Conservation (phyloP, 1,284 basidiomycete species). For the Cerioporus squamosus region DNA sequence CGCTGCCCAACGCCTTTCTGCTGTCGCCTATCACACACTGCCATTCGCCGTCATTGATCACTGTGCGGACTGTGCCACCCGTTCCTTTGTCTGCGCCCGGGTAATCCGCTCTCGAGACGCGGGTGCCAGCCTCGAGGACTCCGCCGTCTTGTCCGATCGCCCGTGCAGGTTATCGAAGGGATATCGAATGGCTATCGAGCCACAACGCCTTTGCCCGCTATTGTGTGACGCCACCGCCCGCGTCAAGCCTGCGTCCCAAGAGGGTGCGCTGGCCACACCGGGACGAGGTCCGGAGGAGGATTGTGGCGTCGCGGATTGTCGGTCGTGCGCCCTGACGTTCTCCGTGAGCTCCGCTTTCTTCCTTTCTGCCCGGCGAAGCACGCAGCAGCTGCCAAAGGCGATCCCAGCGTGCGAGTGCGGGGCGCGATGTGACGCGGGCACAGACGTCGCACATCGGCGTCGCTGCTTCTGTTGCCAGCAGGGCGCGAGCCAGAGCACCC, state of each 20-base stretch:
- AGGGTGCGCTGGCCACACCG: conserved; percentile 10
- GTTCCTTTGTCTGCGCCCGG: conserved; percentile 11
- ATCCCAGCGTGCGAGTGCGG: background rate
- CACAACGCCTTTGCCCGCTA: conserved; percentile 15
- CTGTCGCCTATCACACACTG: conserved; percentile 19
- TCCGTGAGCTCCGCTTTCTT: conserved; percentile 2
- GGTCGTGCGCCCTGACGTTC: background rate
- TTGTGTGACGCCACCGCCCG: conserved; percentile 12
- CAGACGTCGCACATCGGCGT: background rate
- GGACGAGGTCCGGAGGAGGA: conserved; percentile 5
- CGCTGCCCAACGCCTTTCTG: background rate
- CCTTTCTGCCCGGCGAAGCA: background rate
- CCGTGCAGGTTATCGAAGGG: conserved; percentile 4
- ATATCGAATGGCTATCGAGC: background rate
- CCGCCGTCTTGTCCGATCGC: background rate
- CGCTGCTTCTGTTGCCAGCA: background rate
- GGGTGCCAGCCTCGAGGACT: conserved; percentile 13
- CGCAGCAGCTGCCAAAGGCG: background rate
- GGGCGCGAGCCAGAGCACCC: background rate
- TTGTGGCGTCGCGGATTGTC: conserved; percentile 8
- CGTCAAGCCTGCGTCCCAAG: background rate
- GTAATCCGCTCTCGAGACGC: conserved; percentile 1
- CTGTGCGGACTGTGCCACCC: conserved; percentile 15
- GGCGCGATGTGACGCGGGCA: conserved; percentile 5
- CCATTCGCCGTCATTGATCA: too few relatives aligned